Evolutionary conservation across 371 early-diverging fungal species (phyloP), one percentile per base, ranked within the genome.

Genomic region (Rhizopus arrhizus): DNA sequence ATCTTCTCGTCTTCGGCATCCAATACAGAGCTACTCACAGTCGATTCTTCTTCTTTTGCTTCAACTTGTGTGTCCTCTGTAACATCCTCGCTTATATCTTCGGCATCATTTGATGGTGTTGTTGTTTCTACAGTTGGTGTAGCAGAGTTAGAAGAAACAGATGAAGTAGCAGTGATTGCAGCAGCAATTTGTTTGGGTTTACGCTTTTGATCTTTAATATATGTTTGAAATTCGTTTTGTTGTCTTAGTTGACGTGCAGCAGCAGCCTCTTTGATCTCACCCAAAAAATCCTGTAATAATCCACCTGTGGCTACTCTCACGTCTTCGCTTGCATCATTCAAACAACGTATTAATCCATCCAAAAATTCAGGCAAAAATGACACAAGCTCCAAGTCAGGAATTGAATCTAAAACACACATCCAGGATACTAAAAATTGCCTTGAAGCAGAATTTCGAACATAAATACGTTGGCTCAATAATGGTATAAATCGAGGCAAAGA

Each of bases 351-450:
- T 31, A 96, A 77, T 0, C 95, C 95, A 64, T 93, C 94, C 53
- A 97, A 73, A 60, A 95, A 96, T 48, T 89, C 89, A 3, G 95
- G 96, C 6, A 97, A 70, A 66, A 87, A 92, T 0, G 84, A 83
- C 3, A 96, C 87, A 38, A 97, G 73, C 62, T 96, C 96, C 9
- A 96, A 72, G 40, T 94, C 95, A 0, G 96, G 97, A 8, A 96
- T 87, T 0, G 92, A 88, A 64, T 94, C 91, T 36, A 97, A 72
- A 0, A 94, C 89, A 9, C 85, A 77, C 53, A 97, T 89, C 97
- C 97, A 97, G 42, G 90, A 88, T 9, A 97, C 91, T 15, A 97
- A 80, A 66, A 93, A 97, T 55, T 88, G 88, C n/a, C 97, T 82
- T 6, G 93, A 88, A 47, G 85, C 85, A 3, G 95, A 91, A 70